Percentiles rank a stretch among this genome's conserved stretches.
phyloP scores from a whole-genome alignment of 2,329 filamentous ascomycete genomes.

The Alternaria viburni region DNA sequence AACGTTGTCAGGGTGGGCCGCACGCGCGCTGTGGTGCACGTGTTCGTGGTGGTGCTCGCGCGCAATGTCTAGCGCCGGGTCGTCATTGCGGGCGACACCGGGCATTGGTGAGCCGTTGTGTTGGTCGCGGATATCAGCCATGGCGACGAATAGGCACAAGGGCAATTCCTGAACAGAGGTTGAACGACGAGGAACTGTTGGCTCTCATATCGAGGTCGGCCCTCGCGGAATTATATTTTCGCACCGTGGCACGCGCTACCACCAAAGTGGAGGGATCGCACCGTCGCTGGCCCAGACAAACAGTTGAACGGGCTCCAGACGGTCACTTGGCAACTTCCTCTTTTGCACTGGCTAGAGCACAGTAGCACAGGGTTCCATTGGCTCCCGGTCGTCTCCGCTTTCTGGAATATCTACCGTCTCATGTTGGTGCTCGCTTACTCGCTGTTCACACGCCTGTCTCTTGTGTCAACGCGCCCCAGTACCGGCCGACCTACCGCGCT shows the following conservation, averaged over 20 bases:
- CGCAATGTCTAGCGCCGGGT: constrained; percentile 47
- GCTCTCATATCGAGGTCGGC: constrained; percentile 14
- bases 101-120: constrained; percentile 47
- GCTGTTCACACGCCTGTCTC: constrained; percentile 20
- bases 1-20: constrained; percentile 37
- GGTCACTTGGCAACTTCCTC: constrained; percentile 45
- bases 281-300: constrained; percentile 37
- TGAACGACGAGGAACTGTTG: constrained; percentile 37
- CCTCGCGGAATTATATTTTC: constrained; percentile 43
- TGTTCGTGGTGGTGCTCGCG: constrained; percentile 49
- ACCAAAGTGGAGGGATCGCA: constrained; percentile 33
- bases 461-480: constrained; percentile 26
- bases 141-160: constrained; percentile 36
- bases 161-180: constrained; percentile 34
- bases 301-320: constrained; percentile 24
- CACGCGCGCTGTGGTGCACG: constrained; percentile 46
- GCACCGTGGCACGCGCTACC: constrained; percentile 34
- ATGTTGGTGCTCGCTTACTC: constrained; percentile 26
- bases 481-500: constrained; percentile 25
- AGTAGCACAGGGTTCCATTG: constrained; percentile 28
- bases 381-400: constrained; percentile 41
- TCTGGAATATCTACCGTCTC: constrained; percentile 18
- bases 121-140: constrained; percentile 38
- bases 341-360: constrained; percentile 34
- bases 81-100: constrained; percentile 40